These are phyloP conservation scores for Zopfochytrium polystomum DNA, from an alignment of 371 early-diverging fungal genomes.

Conservation along the genomic window DNA sequence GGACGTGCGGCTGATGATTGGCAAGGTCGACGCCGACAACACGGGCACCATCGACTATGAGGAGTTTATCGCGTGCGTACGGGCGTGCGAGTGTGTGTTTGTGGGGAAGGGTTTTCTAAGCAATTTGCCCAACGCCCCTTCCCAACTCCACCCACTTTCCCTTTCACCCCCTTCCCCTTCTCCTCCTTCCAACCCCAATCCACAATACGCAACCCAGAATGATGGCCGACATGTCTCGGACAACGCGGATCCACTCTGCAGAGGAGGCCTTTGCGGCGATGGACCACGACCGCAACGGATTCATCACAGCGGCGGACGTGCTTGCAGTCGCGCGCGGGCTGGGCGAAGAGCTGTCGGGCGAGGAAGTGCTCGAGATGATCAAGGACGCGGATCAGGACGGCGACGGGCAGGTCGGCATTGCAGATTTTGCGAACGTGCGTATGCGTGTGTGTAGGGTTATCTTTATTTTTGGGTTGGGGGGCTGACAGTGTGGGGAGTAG, in stretches of 20 bases:
- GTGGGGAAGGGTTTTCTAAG: not conserved
- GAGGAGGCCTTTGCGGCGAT: constrained; percentile 30
- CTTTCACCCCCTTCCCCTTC: no score
- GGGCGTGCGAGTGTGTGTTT: constrained; percentile 2
- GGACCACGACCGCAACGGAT: constrained; percentile 27
- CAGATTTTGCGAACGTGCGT: constrained; percentile 27
- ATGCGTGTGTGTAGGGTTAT: no score
- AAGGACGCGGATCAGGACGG: constrained; percentile 30
- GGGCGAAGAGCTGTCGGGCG: constrained; percentile 20
- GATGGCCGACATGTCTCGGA: constrained; percentile 21
- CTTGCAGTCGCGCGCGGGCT: constrained; percentile 11
- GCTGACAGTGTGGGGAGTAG: no score
- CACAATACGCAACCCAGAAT: constrained; percentile 6
- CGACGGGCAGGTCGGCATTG: constrained; percentile 32
- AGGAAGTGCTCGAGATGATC: constrained; percentile 32
- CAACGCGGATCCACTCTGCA: constrained; percentile 8
- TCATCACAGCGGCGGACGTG: constrained; percentile 27
- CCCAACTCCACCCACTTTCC: no score
- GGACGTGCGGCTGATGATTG: constrained; percentile 42
- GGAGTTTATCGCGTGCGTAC: constrained; percentile 36
- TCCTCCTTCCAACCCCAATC: not conserved
- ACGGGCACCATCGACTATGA: constrained; percentile 45
- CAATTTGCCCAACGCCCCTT: constrained; percentile 1
- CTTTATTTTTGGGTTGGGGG: not conserved
- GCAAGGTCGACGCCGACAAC: constrained; percentile 39